Conservation (phyloP, 805 yeast genomes). For the Saccharomyces jurei region DNA sequence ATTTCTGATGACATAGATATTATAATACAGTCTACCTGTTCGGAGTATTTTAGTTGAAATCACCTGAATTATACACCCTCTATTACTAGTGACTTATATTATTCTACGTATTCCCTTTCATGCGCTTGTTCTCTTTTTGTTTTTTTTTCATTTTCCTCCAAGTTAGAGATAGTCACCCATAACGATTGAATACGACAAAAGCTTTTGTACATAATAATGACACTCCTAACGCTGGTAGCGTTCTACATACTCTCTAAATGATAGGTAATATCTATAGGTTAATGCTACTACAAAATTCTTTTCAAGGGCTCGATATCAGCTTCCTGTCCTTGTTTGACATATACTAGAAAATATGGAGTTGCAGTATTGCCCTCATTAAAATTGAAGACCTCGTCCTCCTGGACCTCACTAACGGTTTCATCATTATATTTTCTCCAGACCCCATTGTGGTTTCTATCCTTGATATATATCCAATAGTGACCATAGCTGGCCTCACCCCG, state of each 20-base stretch:
- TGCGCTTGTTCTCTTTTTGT: background rate
- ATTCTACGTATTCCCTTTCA: background rate
- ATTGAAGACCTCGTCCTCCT: constrained; percentile 55
- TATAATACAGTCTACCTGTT: background rate
- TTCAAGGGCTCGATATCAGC: constrained; percentile 58
- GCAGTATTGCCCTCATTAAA: constrained; percentile 67
- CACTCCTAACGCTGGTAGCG: background rate
- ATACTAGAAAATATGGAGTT: constrained; percentile 88
- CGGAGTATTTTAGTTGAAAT: background rate
- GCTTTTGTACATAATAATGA: background rate
- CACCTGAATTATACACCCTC: background rate
- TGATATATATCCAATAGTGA: constrained; percentile 93
- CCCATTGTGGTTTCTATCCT: constrained; percentile 52
- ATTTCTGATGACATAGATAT: background rate
- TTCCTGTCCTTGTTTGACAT: constrained; percentile 56
- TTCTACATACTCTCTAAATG: background rate
- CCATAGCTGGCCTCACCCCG: constrained; percentile 95
- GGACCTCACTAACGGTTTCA: constrained; percentile 82
- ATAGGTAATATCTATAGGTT: background rate
- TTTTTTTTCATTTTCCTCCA: background rate
- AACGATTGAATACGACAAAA: background rate
- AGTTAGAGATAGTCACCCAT: background rate
- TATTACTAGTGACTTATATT: background rate
- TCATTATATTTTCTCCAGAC: constrained; percentile 88
- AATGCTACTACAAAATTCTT: constrained; percentile 33